phyloP scores from a whole-genome alignment of 768 basidiomycete genomes.

The Tricholoma terreum region DNA sequence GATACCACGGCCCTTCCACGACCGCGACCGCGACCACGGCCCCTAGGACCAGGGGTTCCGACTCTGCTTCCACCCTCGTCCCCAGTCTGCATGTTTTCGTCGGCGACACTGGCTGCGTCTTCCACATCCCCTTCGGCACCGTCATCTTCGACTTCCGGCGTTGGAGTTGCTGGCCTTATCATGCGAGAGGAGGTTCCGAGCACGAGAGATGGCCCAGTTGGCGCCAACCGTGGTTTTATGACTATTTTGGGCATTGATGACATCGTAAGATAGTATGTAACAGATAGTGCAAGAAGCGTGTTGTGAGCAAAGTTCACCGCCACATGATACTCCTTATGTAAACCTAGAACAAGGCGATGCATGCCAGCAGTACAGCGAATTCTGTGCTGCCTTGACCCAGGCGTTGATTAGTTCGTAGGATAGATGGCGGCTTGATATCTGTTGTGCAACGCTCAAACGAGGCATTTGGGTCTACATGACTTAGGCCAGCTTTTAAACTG shows the following conservation, averaged over 20 bases:
- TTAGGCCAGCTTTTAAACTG: neutral
- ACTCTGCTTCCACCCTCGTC: conserved; percentile 21
- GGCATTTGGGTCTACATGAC: neutral
- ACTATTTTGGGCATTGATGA: conserved; percentile 43
- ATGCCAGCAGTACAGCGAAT: too few relatives aligned
- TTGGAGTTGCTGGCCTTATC: conserved; percentile 13
- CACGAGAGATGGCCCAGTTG: conserved; percentile 23
- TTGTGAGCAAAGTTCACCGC: too few relatives aligned
- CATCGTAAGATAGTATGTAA: neutral
- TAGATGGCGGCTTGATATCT: too few relatives aligned
- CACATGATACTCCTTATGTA: too few relatives aligned
- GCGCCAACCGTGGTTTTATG: conserved; percentile 39
- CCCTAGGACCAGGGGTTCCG: conserved; percentile 36
- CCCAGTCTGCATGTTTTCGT: conserved; percentile 30
- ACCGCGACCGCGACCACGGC: conserved; percentile 42
- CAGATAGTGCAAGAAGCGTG: neutral
- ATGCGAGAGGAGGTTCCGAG: conserved; percentile 23
- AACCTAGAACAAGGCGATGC: too few relatives aligned
- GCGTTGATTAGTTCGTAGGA: too few relatives aligned
- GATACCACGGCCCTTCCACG: conserved; percentile 18
- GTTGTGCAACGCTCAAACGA: neutral
- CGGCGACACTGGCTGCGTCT: conserved; percentile 30
- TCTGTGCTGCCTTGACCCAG: too few relatives aligned
- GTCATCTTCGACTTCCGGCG: conserved; percentile 27
- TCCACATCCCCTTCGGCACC: conserved; percentile 32